Evolutionary conservation across 495 filamentous ascomycete species (phyloP), one percentile per base, ranked within the genome.

Genomic region (Saxophila tyrrhenica): DNA sequence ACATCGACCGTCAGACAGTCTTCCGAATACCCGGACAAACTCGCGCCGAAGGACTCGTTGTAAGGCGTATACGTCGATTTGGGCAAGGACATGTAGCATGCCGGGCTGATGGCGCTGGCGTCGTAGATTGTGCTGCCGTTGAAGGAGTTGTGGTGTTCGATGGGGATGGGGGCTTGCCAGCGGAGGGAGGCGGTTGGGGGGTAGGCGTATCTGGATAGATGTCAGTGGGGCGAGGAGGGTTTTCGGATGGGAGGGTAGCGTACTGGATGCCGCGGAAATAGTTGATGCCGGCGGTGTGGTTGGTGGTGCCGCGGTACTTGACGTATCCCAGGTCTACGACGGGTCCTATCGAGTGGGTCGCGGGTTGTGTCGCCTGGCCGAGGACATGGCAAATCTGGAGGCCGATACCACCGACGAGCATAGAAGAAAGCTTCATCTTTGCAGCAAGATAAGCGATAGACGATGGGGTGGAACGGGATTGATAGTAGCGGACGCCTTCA

Each of bases 1-100:
- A 65, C 56, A 43, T 65, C 60, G 5, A 65, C 55, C 25, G 61
- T 55, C 24, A 65, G 45, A 48, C 59, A 62, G 39, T 62, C 52
- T 35, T 64, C 59, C 2, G 48, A 51, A n/a, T n/a, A n/a, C n/a
- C n/a, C n/a, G n/a, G n/a, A n/a, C n/a, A n/a, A n/a, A n/a, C n/a
- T n/a, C n/a, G 48, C 19, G 29, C 29, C 13, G 17, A 48, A 55
- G 8, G 57, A 32, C 15, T 25, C 22, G 35, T 48, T 48, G 53
- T 43, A 24, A 1, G 20, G 49, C 39, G 32, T 47, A 48, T 57
- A 59, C n/a, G n/a, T 5, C 20, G 53, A 57, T 23, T 50, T 17
- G 10, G 57, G 61, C 51, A 46, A 39, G 1, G 52, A 59, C 17
- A 57, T 48, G 45, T 57, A 53, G 51, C 62, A 65, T 44, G 56